Evolutionary conservation across 352 stramenopile genomes (phyloP).

Genomic region (Plasmopara muralis): DNA sequence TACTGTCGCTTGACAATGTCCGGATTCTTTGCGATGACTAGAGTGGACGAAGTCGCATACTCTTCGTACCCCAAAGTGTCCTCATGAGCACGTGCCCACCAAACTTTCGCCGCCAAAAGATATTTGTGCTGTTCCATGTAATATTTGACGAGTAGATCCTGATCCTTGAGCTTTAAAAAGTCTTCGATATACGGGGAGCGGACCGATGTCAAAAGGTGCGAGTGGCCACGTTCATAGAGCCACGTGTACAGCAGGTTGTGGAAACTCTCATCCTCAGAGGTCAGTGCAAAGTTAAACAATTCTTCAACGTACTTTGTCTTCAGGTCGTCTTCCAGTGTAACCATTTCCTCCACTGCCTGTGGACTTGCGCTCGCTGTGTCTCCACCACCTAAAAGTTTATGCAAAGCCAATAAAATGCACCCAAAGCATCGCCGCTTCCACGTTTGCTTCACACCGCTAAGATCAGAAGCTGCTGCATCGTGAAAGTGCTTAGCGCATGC

Average conservation of each 20-base stretch:
- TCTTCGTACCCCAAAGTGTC: conserved; percentile 42
- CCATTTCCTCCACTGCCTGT: conserved; percentile 70
- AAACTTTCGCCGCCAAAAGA: conserved; percentile 74
- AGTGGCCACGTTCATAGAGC: conserved; percentile 70
- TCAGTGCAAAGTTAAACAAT: conserved; percentile 67
- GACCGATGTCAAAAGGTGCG: conserved; percentile 51
- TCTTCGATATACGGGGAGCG: conserved; percentile 73
- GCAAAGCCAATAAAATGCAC: conserved; percentile 61
- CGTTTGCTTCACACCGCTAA: conserved; percentile 53
- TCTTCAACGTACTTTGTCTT: conserved; percentile 61
- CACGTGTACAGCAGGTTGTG: conserved; percentile 78
- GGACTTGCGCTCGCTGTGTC: conserved; percentile 34
- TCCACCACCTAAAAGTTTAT: conserved; percentile 38
- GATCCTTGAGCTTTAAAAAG: conserved; percentile 77
- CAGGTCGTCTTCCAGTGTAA: conserved; percentile 61
- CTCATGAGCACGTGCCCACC: conserved; percentile 70
- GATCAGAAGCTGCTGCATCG: conserved; percentile 51
- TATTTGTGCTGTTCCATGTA: conserved; percentile 87
- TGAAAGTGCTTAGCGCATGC: conserved; percentile 77
- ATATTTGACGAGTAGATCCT: conserved; percentile 78
- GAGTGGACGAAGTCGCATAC: conserved; percentile 22
- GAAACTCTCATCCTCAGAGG: conserved; percentile 65
- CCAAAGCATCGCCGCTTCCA: conserved; percentile 77
- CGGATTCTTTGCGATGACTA: conserved; percentile 47
- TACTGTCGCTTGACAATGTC: conserved; percentile 80